Conservation (phyloP, 2,329 filamentous ascomycete genomes). For the Epichloe gansuensis region DNA sequence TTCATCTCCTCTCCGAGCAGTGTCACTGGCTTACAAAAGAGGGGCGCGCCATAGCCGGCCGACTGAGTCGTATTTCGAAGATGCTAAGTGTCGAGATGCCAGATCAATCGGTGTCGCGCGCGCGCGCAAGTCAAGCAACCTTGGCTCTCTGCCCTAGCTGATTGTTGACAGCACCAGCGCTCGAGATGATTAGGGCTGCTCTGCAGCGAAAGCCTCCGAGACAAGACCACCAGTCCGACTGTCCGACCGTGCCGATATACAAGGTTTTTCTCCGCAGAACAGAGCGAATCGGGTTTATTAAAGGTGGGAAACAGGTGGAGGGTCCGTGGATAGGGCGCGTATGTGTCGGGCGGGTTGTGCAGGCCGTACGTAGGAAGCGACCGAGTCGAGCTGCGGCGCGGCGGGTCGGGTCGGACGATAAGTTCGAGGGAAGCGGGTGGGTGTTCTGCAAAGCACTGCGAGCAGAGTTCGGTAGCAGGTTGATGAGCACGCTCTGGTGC, state of each 20-base stretch:
- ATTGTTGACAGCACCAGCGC: not conserved
- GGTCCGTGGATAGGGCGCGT: not conserved
- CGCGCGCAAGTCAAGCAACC: not conserved
- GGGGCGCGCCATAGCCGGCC: slow-evolving; percentile 2
- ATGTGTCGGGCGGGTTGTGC: not conserved
- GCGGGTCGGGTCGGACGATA: not conserved
- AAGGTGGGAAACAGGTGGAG: not conserved
- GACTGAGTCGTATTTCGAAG: not conserved
- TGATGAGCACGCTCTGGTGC: not conserved
- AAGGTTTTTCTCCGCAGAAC: not conserved
- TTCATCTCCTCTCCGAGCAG: not conserved
- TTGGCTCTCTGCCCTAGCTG: not conserved
- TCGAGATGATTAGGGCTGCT: not conserved
- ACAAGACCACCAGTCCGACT: not conserved
- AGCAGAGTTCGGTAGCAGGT: not conserved
- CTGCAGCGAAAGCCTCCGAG: not conserved
- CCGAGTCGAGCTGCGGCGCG: not conserved
- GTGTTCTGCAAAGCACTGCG: not conserved
- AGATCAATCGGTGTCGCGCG: not conserved
- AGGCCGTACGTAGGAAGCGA: not conserved
- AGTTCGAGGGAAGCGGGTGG: not conserved
- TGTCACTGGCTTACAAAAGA: slow-evolving; percentile 3
- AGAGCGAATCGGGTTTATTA: not conserved
- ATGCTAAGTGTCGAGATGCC: not conserved
- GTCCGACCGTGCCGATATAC: not conserved